Base-by-base conservation (phyloP, 495 filamentous ascomycete genomes). In the Penicillium samsonianum region DNA sequence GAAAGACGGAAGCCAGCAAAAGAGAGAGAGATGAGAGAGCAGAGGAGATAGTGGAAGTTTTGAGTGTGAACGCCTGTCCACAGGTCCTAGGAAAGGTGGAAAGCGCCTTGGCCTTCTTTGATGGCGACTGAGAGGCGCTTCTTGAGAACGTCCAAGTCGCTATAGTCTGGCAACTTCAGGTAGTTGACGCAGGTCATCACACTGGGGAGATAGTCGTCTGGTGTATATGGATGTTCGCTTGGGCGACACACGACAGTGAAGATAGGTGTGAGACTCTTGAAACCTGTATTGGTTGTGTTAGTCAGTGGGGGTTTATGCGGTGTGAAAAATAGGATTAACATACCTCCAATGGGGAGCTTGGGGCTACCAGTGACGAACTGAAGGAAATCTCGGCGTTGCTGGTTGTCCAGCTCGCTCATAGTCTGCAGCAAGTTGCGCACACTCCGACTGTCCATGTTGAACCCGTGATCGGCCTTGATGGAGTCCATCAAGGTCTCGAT, bases 161-260 rank as follows among this genome's bases (percentile, higher is more conserved):
- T 93, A 75, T 99, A 99, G 73, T 99, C 92, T 20, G 95, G 95
- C 65, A 99, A 80, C 73, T 99, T 99, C 61, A 99, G 88, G 70
- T 99, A 99, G 70, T 99, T 99, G 69, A 96, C 94, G 71, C 95
- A 98, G 43, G 95, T 99, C 95, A 99, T 99, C 67, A 98, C 95
- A 65, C 92, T 97, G 23, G 95, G 92, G 33, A 99, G 81, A 63
- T 97, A 98, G 73, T 98, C 95, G 68, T 99, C 95, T 4, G 94
- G 95, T 8, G 87, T 89, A 71, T 91, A 95, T 2, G 94, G 94
- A 8, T 91, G 86, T 65, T 99, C 95, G 76, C 90, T 96, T 7
- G 94, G 93, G 71, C 96, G 96, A 78, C 95, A 98, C 17, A 99
- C 95, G 40, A 99, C 95, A 9, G 95, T 99, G 69, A 99, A 96